Base-by-base conservation (phyloP, 2,329 filamentous ascomycete species). In the Chrysoporthe deuterocubensis region DNA sequence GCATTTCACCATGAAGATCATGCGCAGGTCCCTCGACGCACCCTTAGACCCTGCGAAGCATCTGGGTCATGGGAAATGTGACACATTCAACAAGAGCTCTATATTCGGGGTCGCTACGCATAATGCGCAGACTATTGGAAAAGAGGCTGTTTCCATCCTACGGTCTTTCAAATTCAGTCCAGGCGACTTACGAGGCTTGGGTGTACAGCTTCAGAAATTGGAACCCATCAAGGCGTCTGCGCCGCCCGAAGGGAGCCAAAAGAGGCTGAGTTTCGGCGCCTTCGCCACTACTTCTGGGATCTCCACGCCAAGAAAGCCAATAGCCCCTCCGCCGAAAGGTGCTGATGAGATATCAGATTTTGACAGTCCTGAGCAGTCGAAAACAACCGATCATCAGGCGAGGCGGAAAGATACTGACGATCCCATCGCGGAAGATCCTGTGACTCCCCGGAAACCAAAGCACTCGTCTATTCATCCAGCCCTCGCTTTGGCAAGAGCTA, bases 41-140 rank as follows among this genome's bases (percentile, higher is more conserved):
- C 96, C 96, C 0, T 80, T 97, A 18, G 94, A 98, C 76, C 93
- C 96, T 1, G 89, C 91, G 0, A 99, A 99, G 75, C 94, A 97
- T 79, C 84, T 99, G 0, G 96, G 96, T 0, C 96, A 98, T 78
- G 96, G 96, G 1, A 95, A 94, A 78, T 99, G 96, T 75, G 96
- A 99, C 75, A 92, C 89, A 0, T 96, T 94, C 82, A 98, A 93
- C 81, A 98, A 96, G 78, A 97, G 93, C 73, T 79, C 91, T 9
- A 77, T 89, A 1, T 90, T 99, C 69, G 94, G 95, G 0, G 88
- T 97, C 18, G 89, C 94, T 4, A 98, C 95, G 0, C 91, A 96
- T 75, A 86, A 89, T 63, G 85, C 87, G 40, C 87, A 91, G 40
- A 78, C 87, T 1, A 85, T 98, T 50, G 89, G 89, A 0, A 94